phyloP scores from a whole-genome alignment of 1,284 basidiomycete genomes.

The Rhodotorula sp. region DNA sequence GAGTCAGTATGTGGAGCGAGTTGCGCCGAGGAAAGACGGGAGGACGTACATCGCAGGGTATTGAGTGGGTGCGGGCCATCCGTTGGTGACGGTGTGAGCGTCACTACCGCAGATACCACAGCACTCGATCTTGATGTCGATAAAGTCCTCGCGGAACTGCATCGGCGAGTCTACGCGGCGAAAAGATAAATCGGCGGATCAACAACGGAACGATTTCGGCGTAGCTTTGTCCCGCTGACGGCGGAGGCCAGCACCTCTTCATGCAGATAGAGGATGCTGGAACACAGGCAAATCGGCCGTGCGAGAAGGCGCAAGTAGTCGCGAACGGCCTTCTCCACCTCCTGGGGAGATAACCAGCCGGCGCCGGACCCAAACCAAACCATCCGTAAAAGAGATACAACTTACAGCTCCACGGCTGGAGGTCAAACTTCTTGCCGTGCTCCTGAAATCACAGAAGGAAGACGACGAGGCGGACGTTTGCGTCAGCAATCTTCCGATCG shows the following conservation, averaged over 20 bases:
- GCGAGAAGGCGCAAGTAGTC: no score
- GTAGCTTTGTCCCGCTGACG: not conserved
- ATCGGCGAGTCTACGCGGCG: conserved; percentile 34
- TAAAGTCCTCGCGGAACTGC: conserved; percentile 30
- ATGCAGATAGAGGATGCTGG: no score
- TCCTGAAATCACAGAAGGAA: not conserved
- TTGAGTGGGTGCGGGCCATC: conserved; percentile 27
- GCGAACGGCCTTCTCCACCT: not conserved
- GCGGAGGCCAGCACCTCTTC: no score
- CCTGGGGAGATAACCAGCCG: no score
- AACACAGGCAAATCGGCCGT: no score
- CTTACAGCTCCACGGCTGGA: conserved; percentile 25
- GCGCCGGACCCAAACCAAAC: no score
- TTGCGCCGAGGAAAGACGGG: not conserved
- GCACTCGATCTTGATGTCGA: conserved; percentile 33
- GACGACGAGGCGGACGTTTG: no score
- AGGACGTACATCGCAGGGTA: conserved; percentile 18
- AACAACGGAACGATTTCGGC: not conserved
- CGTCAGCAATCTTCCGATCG: no score
- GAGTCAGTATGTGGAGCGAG: not conserved
- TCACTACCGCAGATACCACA: conserved; percentile 20
- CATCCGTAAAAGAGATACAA: not conserved
- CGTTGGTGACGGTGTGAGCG: conserved; percentile 32
- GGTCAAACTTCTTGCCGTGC: conserved; percentile 25
- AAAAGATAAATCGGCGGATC: not conserved